Base-by-base conservation (phyloP, 1,284 basidiomycete genomes). In the Boletus smithii region DNA sequence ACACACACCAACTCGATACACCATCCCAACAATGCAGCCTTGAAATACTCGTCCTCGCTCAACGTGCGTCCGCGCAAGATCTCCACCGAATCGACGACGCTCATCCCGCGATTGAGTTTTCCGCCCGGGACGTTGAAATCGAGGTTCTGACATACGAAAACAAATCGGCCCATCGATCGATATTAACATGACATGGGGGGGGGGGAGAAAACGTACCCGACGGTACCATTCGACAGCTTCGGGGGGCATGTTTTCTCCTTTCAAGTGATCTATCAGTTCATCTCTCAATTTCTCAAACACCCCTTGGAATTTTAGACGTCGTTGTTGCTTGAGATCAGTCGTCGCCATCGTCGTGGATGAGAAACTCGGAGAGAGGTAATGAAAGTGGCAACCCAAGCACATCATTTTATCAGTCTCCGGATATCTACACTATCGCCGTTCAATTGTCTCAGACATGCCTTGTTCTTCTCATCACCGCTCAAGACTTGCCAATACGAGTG, bases 71-170 rank as follows among this genome's bases (percentile, higher is more conserved):
- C 88, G 51, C 85, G 85, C 54, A 98, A 71, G 66, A 98, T 95
- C 69, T 92, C 85, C 46, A 88, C 87, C 4, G 92, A 91, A 71
- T 99, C 95, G 40, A 95, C 87, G 54, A 98, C 95, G 8, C 91
- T 92, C 65, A 98, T 79, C 30, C 95, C 95, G 29, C 95, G 85
- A 73, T 97, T 99, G 51, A 98, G 85, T 73, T 99, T 99, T 10
- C 95, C 94, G 14, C 93, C 92, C 0, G 95, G 93, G 8, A 91
- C 88, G 71, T 99, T 99, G 77, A 95, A 91, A 62, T 97, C 84
- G 52, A 99, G 74, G 65, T 81, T 94, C 92, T 97, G 39, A n/a
- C n/a, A n/a, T n/a, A n/a, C n/a, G n/a, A n/a, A n/a, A n/a, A n/a
- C 11, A 4, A 11, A 17, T 7, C 2, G 17, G 27, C 20, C n/a